phyloP scores from a whole-genome alignment of 176 grass and related monocot genomes.

The Oryza rufipogon region DNA sequence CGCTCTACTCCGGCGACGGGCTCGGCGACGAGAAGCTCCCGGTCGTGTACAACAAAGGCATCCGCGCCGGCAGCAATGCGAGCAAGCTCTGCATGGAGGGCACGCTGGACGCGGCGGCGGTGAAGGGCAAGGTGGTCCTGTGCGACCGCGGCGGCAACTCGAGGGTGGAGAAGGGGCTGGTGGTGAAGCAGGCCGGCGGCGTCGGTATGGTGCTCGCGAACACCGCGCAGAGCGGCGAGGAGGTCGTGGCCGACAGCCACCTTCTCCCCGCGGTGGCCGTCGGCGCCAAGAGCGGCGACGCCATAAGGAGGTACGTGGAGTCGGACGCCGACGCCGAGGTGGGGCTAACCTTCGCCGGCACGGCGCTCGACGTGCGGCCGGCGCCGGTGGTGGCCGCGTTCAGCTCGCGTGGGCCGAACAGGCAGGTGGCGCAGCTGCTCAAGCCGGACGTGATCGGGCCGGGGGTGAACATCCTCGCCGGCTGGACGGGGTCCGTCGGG shows the following conservation, averaged over 20 bases:
- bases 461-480: constrained; percentile 86
- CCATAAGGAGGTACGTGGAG: constrained; percentile 61
- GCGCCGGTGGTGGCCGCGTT: constrained; percentile 92
- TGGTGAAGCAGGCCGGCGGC: constrained; percentile 79
- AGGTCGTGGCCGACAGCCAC: constrained; percentile 88
- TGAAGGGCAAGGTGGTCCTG: constrained; percentile 83
- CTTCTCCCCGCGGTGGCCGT: constrained; percentile 72
- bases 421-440: constrained; percentile 71
- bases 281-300: constrained; percentile 63
- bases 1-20: constrained; percentile 63
- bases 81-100: constrained; percentile 79
- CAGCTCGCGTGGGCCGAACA: constrained; percentile 85
- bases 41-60: constrained; percentile 70
- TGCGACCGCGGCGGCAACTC: constrained; percentile 76
- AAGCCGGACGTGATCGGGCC: constrained; percentile 93
- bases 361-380: constrained; percentile 65
- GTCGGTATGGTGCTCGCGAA: constrained; percentile 88
- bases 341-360: constrained; percentile 61
- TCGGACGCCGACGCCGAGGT: constrained; percentile 53
- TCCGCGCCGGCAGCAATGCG: constrained; percentile 62
- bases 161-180: constrained; percentile 76
- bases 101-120: constrained; percentile 58
- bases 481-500: constrained; percentile 67
- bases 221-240: constrained; percentile 67
- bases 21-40: constrained; percentile 44